Percentiles rank a stretch among this genome's conserved stretches.
These are phyloP conservation scores for Raffaelea deltoideospora DNA, from an alignment of 2,329 filamentous ascomycete species.

Conservation along the genomic window DNA sequence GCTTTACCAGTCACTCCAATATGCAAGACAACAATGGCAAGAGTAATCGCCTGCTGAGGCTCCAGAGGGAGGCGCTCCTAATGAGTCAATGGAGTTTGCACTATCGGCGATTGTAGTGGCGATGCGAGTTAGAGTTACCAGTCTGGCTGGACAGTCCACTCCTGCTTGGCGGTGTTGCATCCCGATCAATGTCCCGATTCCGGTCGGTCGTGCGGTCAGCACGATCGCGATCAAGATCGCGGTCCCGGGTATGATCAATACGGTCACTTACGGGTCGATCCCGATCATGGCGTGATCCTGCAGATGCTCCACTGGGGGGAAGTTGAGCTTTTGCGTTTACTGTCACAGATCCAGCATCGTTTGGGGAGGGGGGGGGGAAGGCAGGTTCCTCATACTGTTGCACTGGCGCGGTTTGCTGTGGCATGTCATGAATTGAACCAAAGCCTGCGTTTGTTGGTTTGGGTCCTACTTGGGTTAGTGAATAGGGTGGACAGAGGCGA, in stretches of 20 bases:
- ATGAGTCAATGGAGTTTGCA: too few species aligned
- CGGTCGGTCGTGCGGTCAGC: conserved; percentile 1
- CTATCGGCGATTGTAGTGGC: conserved; percentile 5
- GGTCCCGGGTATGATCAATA: conserved; percentile 2
- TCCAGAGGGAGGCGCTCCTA: too few species aligned
- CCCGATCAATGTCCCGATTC: conserved; percentile 5
- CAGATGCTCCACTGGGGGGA: conserved; percentile 6
- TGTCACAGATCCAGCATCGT: conserved; percentile 5
- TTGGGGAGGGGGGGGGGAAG: conserved; percentile 5
- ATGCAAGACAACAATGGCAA: too few species aligned
- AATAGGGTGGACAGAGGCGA: too few species aligned
- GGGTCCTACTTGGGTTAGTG: too few species aligned
- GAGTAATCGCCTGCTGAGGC: too few species aligned
- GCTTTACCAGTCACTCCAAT: too few species aligned
- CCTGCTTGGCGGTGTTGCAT: conserved; percentile 8
- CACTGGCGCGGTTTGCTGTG: conserved; percentile 3
- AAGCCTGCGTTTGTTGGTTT: too few species aligned
- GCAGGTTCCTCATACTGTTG: conserved; percentile 31
- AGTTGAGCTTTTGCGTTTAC: conserved; percentile 8
- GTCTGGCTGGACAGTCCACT: conserved; percentile 5
- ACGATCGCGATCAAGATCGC: conserved; percentile 3
- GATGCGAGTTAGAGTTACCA: conserved; percentile 1
- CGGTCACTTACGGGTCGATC: conserved; percentile 6
- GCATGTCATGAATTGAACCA: conserved; percentile 22
- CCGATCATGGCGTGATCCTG: conserved; percentile 4